These are phyloP conservation scores for Fusarium floridanum DNA, from an alignment of 2,329 filamentous ascomycete species.

Conservation along the genomic window DNA sequence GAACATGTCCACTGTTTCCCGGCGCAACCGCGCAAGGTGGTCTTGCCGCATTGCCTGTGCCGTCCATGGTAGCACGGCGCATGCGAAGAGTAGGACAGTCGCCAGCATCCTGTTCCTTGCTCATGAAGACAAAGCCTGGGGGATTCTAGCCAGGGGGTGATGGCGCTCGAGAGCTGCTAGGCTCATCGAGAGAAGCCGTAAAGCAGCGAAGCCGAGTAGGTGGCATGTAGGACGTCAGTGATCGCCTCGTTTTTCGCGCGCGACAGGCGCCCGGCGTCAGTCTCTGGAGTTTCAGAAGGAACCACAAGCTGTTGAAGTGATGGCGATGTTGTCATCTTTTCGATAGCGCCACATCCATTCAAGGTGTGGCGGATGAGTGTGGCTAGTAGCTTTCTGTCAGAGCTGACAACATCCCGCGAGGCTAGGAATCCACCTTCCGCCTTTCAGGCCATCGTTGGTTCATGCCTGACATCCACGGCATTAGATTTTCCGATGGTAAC, in stretches of 20 bases:
- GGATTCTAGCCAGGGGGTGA: constrained; percentile 33
- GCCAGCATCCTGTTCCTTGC: constrained; percentile 45
- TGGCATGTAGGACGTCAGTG: constrained; percentile 13
- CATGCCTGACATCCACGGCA: constrained; percentile 1
- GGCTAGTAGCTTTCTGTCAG: constrained; percentile 5
- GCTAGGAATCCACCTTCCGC: not conserved
- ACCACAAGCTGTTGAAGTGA: constrained; percentile 21
- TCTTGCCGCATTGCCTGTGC: constrained; percentile 66
- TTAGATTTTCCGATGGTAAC: not conserved
- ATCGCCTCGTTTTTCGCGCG: constrained; percentile 27
- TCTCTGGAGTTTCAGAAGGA: constrained; percentile 20
- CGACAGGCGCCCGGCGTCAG: constrained; percentile 37
- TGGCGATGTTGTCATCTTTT: constrained; percentile 42
- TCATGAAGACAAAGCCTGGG: constrained; percentile 37
- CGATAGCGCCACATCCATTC: constrained; percentile 21
- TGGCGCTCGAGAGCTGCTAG: constrained; percentile 37
- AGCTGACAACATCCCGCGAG: not conserved
- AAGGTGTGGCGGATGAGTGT: constrained; percentile 37
- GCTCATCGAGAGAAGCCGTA: constrained; percentile 43
- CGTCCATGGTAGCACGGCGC: constrained; percentile 57
- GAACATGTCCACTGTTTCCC: constrained; percentile 81
- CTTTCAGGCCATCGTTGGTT: not conserved
- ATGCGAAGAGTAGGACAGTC: constrained; percentile 41
- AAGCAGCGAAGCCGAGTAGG: constrained; percentile 5
- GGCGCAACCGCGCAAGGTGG: constrained; percentile 67